Conservation (phyloP, 2,329 filamentous ascomycete species). For the Stagonosporopsis tanaceti region DNA sequence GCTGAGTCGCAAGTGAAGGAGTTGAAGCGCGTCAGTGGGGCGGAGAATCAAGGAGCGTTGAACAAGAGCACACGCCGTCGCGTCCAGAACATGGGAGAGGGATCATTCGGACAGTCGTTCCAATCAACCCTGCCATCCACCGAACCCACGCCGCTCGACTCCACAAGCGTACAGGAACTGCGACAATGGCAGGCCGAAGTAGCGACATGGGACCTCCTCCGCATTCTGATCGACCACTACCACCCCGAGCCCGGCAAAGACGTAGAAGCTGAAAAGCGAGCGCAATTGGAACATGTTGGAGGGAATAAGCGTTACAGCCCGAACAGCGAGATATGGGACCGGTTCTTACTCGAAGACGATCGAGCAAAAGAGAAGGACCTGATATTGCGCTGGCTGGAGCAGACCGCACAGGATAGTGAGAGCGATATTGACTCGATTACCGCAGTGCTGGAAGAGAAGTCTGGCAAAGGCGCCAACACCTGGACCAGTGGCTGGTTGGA, state of each 20-base stretch:
- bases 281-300: constrained; percentile 42
- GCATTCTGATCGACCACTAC: constrained; percentile 76
- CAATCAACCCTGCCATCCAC: constrained; percentile 28
- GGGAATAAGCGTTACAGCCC: constrained; percentile 61
- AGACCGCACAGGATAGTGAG: constrained; percentile 71
- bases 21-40: constrained; percentile 54
- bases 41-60: constrained; percentile 46
- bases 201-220: constrained; percentile 89
- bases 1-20: constrained; percentile 59
- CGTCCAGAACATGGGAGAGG: constrained; percentile 42
- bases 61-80: constrained; percentile 43
- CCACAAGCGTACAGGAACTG: constrained; percentile 58
- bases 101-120: constrained; percentile 28
- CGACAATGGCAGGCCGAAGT: constrained; percentile 80
- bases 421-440: constrained; percentile 79
- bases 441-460: constrained; percentile 72
- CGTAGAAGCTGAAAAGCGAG: constrained; percentile 41
- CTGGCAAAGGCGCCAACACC: constrained; percentile 69
- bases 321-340: constrained; percentile 71
- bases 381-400: constrained; percentile 86
- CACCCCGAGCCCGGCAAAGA: constrained; percentile 51
- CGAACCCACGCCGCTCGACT: constrained; percentile 30
- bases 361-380: constrained; percentile 79
- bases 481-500: constrained; percentile 92
- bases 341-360: constrained; percentile 77